Evolutionary conservation across 75 land plant genomes (phyloP), one percentile per base, ranked within the genome.

Genomic region (Larix kaempferi): DNA sequence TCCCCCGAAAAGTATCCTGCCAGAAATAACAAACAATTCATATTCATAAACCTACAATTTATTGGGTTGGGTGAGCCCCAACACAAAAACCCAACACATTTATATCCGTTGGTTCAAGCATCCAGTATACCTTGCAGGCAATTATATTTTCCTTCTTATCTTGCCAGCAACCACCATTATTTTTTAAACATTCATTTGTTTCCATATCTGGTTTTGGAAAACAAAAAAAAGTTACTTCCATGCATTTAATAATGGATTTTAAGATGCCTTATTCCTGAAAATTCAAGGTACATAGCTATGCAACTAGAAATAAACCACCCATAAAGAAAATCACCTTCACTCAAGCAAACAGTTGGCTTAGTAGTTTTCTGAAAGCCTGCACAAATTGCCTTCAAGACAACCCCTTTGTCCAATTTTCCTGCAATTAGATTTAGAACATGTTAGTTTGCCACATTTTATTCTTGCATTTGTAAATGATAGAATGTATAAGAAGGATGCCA

Each of bases 161-260:
- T 74, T 92, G 84, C 99, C 99, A 97, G 74, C 99, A 97, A 39
- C 99, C 99, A 63, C 99, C 98, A 84, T 97, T 92, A 74, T 91
- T 88, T 57, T 82, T 87, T 79, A 97, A 74, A 84, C 99, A 97
- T 65, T 97, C 99, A 79, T 97, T 97, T 74, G 99, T 92, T 82
- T 97, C 87, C 41, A 97, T 88, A 71, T 93, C 99, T 96, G 89
- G 60, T 54, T 23, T 35, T 25, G 57, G 54, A 25, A 37, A 17
- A 75, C 27, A 49, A 41, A 29, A 69, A n/a, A 41, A 0, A n/a
- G 63, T 27, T 26, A 63, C 25, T 5, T 65, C 27, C 55, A 21
- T 56, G 19, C 54, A 21, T 62, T 7, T 22, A 56, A 2, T 21
- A 64, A 65, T 64, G 26, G 17, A 23, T 11, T n/a, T 39, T 74